Evolutionary conservation across 2,329 filamentous ascomycete species (phyloP), one percentile per base, ranked within the genome.

Genomic region (Chaetothyriales sp.): DNA sequence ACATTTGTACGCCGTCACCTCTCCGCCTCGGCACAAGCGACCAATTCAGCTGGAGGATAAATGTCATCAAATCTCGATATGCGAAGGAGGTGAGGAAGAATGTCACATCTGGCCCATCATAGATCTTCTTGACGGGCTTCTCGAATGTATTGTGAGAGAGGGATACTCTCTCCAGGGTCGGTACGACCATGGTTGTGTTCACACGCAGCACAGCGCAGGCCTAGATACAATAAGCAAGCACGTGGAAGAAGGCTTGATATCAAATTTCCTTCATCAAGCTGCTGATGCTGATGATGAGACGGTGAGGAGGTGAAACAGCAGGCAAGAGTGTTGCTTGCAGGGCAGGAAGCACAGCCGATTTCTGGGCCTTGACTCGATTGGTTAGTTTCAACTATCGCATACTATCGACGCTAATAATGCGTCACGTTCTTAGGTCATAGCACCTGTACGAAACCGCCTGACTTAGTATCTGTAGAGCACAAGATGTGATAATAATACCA

Each of bases 41-140:
- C 53, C 83, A 81, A 67, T 95, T 97, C 47, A 98, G 81, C 69
- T 97, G 92, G 58, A 94, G 75, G 46, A 97, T 73, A 66, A 95
- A 97, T 46, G 80, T 77, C 67, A 87, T 85, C 50, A 98, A 86
- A 64, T 95, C 88, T 53, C 81, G 77, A 69, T 97, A 95, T 45
- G 88, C 92, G 59, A 78, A 80, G 47, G 86, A 89, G 7, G 76
- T 77, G 50, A 94, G 78, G 67, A 97, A 98, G 56, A 77, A 78
- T 18, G 78, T 68, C 51, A 98, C 85, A 73, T 97, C 89, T 54
- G 82, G 73, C 52, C 83, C 83, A 62, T 92, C 86, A 69, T 94
- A 77, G 70, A 98, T 98, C 63, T 76, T 76, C 68, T 97, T 98
- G 52, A 66, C 65, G 0, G 92, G 92, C 44, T 72, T 70, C 49